A percentile compares a stretch with the other conserved stretches of the same genome.
Evolutionary conservation across 2,329 filamentous ascomycete genomes (phyloP).

Genomic region (Cercospora sp.): DNA sequence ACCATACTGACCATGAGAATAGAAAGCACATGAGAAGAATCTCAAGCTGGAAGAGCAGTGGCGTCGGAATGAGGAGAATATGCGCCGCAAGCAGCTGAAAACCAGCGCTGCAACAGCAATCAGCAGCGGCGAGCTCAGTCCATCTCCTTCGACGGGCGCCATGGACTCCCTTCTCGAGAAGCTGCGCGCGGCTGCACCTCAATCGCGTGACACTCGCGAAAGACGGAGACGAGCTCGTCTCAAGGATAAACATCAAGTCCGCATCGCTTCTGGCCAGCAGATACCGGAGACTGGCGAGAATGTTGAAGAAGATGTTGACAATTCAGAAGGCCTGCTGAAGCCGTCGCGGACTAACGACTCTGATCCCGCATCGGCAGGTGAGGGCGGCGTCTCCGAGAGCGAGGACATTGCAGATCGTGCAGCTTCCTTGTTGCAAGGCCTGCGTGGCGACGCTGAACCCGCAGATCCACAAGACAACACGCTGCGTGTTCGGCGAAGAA

Average conservation of each 20-base stretch:
- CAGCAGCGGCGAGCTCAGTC: slow-evolving; percentile 39
- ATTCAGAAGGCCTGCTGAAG: slow-evolving; percentile 29
- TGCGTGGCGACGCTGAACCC: slow-evolving; percentile 62
- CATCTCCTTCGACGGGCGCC: slow-evolving; percentile 72
- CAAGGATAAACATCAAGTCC: slow-evolving; percentile 87
- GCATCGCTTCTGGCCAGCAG: slow-evolving; percentile 83
- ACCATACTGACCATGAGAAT: slow-evolving; percentile 11
- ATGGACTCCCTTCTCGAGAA: slow-evolving; percentile 98
- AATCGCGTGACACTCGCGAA: slow-evolving; percentile 85
- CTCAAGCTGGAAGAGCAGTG: slow-evolving; percentile 75
- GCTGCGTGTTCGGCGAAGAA: slow-evolving; percentile 60
- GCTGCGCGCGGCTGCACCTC: slow-evolving; percentile 85
- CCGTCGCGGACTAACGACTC: slow-evolving; percentile 32
- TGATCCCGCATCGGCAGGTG: slow-evolving; percentile 35
- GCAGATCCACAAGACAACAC: slow-evolving; percentile 33
- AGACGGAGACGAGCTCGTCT: slow-evolving; percentile 80
- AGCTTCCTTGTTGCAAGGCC: slow-evolving; percentile 77
- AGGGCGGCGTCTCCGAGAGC: slow-evolving; percentile 44
- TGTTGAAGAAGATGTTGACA: slow-evolving; percentile 29
- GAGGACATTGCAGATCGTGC: slow-evolving; percentile 84
- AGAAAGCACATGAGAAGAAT: slow-evolving; percentile 93
- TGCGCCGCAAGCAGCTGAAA: slow-evolving; percentile 83
- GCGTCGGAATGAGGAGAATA: slow-evolving; percentile 82
- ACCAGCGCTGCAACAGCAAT: slow-evolving; percentile 42
- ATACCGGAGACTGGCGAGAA: slow-evolving; percentile 64